Conservation (phyloP, 2,329 filamentous ascomycete species). For the Phoma sp. region DNA sequence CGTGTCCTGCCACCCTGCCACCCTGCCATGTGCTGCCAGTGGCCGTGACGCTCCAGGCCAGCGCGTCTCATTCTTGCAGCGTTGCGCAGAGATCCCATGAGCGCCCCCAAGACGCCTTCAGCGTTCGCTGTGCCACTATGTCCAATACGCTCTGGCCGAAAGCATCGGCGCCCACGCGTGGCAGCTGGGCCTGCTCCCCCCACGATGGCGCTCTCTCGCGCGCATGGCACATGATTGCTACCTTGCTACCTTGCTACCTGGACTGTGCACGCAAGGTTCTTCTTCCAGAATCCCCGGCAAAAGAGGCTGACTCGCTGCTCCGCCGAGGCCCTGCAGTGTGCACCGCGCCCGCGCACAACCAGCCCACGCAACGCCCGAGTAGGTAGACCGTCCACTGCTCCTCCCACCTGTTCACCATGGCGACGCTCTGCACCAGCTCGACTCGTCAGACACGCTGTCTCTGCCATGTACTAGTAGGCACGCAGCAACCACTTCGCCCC, state of each 20-base stretch:
- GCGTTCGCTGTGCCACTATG: constrained; percentile 9
- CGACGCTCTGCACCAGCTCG: background rate
- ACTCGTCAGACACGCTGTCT: background rate
- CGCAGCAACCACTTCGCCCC: constrained; percentile 1
- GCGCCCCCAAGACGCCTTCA: constrained; percentile 2
- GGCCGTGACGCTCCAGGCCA: constrained; percentile 4
- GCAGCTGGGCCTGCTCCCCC: constrained; percentile 17
- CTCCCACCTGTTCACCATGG: background rate
- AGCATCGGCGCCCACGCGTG: constrained; percentile 32
- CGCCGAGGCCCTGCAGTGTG: constrained; percentile 1
- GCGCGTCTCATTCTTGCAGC: constrained; percentile 12
- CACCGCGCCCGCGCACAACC: background rate
- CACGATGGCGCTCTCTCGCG: constrained; percentile 18
- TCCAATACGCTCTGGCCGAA: constrained; percentile 17
- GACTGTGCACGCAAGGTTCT: constrained; percentile 32
- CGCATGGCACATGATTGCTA: constrained; percentile 39
- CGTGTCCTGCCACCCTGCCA: constrained; percentile 1
- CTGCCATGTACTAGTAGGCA: too few species aligned
- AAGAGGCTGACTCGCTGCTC: constrained; percentile 38
- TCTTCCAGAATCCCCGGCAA: constrained; percentile 45
- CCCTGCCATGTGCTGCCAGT: constrained; percentile 1
- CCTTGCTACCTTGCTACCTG: constrained; percentile 12
- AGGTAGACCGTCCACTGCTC: background rate
- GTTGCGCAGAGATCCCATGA: constrained; percentile 7
- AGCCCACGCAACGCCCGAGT: too few species aligned